Percentiles rank a stretch among this genome's conserved stretches.
phyloP scores from a whole-genome alignment of 2,329 filamentous ascomycete genomes.

The Alternaria atra region DNA sequence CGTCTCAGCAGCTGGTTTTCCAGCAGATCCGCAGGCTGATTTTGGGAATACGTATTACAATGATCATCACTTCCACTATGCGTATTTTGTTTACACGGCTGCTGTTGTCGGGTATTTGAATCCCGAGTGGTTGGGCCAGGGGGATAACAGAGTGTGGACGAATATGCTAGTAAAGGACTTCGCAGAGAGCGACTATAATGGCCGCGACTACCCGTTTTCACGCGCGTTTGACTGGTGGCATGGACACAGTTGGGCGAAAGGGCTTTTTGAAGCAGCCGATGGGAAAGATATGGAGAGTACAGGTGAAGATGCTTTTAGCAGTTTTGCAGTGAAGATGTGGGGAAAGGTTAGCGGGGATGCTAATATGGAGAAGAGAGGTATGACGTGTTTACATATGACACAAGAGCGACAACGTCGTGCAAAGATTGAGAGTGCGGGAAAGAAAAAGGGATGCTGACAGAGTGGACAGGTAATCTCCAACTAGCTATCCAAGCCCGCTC shows the following conservation, averaged over 20 bases:
- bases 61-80: conserved; percentile 72
- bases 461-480: conserved; percentile 74
- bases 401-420: too few relatives aligned
- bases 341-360: conserved; percentile 77
- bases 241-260: conserved; percentile 93
- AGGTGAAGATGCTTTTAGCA: conserved; percentile 88
- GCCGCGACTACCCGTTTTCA: conserved; percentile 74
- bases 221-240: conserved; percentile 93
- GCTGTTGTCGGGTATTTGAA: conserved; percentile 85
- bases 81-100: conserved; percentile 88
- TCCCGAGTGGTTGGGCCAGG: conserved; percentile 69
- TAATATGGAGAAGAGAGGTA: conserved; percentile 76
- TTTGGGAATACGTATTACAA: conserved; percentile 88
- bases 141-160: conserved; percentile 78
- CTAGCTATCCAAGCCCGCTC: conserved; percentile 78
- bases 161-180: conserved; percentile 84
- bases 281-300: conserved; percentile 89
- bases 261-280: conserved; percentile 73
- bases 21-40: conserved; percentile 73
- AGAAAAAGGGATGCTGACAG: neutral
- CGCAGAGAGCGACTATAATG: conserved; percentile 79
- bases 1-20: conserved; percentile 78
- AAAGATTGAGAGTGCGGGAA: neutral
- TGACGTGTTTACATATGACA: neutral
- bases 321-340: conserved; percentile 95